Base-by-base conservation (phyloP, 495 filamentous ascomycete genomes). In the Penicillium psychrofluorescens region DNA sequence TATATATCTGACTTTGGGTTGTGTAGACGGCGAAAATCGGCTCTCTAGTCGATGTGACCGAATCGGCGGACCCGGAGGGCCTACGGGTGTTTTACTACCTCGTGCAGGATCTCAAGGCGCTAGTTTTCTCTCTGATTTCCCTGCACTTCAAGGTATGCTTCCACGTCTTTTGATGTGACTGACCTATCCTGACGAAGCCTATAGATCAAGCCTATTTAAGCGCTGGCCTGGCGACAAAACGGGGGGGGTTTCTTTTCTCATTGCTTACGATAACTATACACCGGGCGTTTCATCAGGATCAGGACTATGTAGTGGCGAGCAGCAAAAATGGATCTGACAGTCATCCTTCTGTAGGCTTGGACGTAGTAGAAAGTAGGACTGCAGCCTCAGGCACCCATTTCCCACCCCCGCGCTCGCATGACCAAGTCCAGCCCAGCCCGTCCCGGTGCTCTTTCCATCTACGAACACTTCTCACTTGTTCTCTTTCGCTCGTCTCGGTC, bases 31-130 rank as follows among this genome's bases (percentile, higher is more conserved):
- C 94, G 15, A 99, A 99, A 67, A 97, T 99, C 53, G 94, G 94
- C 43, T 97, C 92, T 11, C 71, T 99, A 36, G 89, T 92, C 54
- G 94, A 99, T 60, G 91, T 99, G 37, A 91, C 88, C 35, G 94
- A 96, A 50, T 96, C 90, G 4, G 83, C 84, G 14, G 94, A 99
- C 60, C 94, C 94, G 8, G 94, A 99, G 64, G 94, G 94, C 29
- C 78, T 99, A 11, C 80, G 94, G 10, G 94, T 99, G n/a, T 99
- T 99, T 64, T 97, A 99, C 73, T 99, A 99, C 58, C 85, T 99
- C 1, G 91, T 97, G 5, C 94, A 97, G 61, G 94, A 99, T 56
- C 72, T 99, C 38, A 97, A 97, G 69, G 92, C 92, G 11, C 78
- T 99, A 27, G 86, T 97, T 2, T 99, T 99, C 67, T 95, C 90